Conservation (phyloP, 2,329 filamentous ascomycete species). For the Sporothrix sp. region DNA sequence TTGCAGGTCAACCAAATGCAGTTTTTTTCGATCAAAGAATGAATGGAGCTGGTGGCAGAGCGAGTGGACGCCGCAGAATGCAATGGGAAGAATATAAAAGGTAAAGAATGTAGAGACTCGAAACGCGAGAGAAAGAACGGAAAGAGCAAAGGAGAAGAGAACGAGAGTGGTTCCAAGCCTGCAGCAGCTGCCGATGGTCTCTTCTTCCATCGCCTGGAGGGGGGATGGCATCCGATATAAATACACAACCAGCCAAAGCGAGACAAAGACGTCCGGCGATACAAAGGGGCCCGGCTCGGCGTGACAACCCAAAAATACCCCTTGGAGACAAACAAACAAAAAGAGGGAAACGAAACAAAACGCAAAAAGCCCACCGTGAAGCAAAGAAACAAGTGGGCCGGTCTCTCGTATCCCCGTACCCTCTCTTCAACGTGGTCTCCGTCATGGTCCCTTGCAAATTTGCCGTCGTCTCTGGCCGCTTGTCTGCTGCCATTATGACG, state of each 20-base stretch:
- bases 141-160: not conserved
- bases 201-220: not conserved
- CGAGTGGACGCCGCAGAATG: too few relatives aligned
- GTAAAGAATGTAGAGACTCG: not conserved
- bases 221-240: not conserved
- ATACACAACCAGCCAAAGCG: not conserved
- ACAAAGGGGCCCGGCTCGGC: too few relatives aligned
- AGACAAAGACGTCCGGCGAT: not conserved
- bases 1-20: not conserved
- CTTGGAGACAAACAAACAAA: too few relatives aligned
- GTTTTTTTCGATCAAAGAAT: constrained; percentile 1
- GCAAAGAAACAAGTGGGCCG: not conserved
- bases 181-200: not conserved
- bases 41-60: not conserved
- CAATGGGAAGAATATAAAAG: too few relatives aligned
- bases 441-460: constrained; percentile 1
- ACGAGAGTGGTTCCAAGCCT: not conserved
- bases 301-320: too few relatives aligned
- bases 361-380: not conserved
- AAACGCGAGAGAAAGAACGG: not conserved
- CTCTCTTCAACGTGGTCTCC: not conserved
- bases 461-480: not conserved
- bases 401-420: not conserved
- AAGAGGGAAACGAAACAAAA: not conserved
- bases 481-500: not conserved